Evolutionary conservation across 306 rosid genomes (phyloP).

Genomic region (Aeschynomene evenia): DNA sequence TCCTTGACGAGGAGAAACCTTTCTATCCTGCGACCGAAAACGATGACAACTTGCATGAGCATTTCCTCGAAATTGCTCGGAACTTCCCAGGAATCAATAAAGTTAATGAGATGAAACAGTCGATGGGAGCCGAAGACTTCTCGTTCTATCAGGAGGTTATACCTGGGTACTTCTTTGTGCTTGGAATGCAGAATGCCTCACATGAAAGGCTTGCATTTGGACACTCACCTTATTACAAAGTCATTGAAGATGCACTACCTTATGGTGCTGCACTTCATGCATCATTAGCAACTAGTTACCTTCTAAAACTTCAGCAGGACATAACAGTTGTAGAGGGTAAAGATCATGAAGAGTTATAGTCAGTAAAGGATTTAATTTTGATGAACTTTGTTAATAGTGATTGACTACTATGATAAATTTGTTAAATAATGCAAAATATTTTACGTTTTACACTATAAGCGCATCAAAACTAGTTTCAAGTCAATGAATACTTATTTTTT

Average conservation of each 20-base stretch:
- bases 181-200: constrained; percentile 58
- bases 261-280: constrained; percentile 95
- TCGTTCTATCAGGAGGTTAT: constrained; percentile 77
- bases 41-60: constrained; percentile 45
- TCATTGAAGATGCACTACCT: constrained; percentile 73
- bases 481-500: no score
- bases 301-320: constrained; percentile 42
- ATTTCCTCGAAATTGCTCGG: constrained; percentile 50
- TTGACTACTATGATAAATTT: neutral
- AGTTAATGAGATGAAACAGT: constrained; percentile 44
- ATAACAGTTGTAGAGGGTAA: constrained; percentile 25
- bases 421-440: no score
- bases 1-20: constrained; percentile 38
- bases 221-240: constrained; percentile 63
- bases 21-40: constrained; percentile 59
- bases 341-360: constrained; percentile 53
- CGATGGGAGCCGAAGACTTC: constrained; percentile 77
- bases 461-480: no score
- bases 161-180: constrained; percentile 64
- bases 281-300: constrained; percentile 63
- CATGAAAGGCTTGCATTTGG: constrained; percentile 23
- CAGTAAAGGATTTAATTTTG: neutral
- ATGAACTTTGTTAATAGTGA: no score
- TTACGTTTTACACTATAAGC: no score
- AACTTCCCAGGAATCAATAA: constrained; percentile 51